Conservation (phyloP, 1,139 yeast genomes). For the Diutina siamensis region DNA sequence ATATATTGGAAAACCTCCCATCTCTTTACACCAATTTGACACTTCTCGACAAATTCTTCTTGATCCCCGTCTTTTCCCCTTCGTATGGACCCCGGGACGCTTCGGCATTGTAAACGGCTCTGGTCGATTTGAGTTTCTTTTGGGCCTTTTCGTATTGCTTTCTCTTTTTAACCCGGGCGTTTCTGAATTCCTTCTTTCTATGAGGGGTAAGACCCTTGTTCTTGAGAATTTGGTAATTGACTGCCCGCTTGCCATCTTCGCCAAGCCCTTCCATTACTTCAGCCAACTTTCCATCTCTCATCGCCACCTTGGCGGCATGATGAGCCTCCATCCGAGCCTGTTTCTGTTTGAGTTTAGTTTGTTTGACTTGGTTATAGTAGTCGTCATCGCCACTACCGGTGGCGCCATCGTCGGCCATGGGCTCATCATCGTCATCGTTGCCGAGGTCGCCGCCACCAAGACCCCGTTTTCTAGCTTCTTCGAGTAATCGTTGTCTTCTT, state of each 20-base stretch:
- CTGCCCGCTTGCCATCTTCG: constrained; percentile 84
- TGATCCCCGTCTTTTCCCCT: constrained; percentile 96
- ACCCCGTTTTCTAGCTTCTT: constrained; percentile 85
- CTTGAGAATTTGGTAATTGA: constrained; percentile 85
- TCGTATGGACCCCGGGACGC: constrained; percentile 68
- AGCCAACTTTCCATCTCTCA: constrained; percentile 72
- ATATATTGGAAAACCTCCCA: too few relatives aligned
- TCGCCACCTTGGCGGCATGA: constrained; percentile 61
- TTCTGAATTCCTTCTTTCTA: constrained; percentile 87
- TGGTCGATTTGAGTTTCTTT: constrained; percentile 83
- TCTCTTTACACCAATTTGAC: constrained; percentile 46
- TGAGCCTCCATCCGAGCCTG: constrained; percentile 54
- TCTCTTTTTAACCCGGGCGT: constrained; percentile 96
- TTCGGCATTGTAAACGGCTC: constrained; percentile 67
- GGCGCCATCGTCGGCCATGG: too few relatives aligned
- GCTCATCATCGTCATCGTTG: constrained; percentile 43
- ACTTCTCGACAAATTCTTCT: constrained; percentile 80
- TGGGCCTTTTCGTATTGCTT: constrained; percentile 91
- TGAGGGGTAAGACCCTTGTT: constrained; percentile 92
- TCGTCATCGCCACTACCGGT: constrained; percentile 26
- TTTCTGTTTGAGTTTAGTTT: constrained; percentile 36
- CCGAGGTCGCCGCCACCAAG: constrained; percentile 37
- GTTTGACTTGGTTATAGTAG: constrained; percentile 42
- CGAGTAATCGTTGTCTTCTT: constrained; percentile 74
- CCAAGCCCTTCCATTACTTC: constrained; percentile 58